These are phyloP conservation scores for Pyricularia sp. DNA, from an alignment of 2,329 filamentous ascomycete genomes.

Conservation along the genomic window DNA sequence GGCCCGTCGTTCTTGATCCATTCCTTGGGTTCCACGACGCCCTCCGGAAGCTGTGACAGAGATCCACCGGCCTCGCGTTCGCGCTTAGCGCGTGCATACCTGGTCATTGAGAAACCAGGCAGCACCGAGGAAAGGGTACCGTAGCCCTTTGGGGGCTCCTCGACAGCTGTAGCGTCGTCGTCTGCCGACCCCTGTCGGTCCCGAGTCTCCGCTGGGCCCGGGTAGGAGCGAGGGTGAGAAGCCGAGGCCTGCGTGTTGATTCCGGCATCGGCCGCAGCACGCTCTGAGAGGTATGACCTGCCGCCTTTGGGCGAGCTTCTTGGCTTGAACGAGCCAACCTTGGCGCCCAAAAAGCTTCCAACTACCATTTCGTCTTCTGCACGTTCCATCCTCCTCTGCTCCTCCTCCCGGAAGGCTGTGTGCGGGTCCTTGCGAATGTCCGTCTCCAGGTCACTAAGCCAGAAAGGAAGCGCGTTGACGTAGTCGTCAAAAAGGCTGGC, in stretches of 20 bases:
- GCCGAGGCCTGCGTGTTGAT: neutral
- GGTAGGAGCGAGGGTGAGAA: neutral
- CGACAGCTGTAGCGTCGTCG: conserved; percentile 20
- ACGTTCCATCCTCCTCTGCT: conserved; percentile 69
- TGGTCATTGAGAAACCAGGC: conserved; percentile 72
- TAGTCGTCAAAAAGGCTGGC: conserved; percentile 90
- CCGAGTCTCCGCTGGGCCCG: neutral
- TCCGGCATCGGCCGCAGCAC: conserved; percentile 19
- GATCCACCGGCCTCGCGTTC: conserved; percentile 30
- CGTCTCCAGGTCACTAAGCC: conserved; percentile 82
- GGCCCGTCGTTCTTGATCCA: conserved; percentile 95
- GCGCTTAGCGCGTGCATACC: conserved; percentile 55
- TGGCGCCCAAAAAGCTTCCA: conserved; percentile 69
- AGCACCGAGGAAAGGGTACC: conserved; percentile 62
- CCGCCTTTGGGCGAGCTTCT: conserved; percentile 54
- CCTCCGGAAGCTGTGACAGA: conserved; percentile 60
- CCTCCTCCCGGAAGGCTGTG: conserved; percentile 82
- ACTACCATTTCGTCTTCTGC: conserved; percentile 85
- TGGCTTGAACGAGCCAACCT: conserved; percentile 45
- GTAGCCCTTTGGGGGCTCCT: conserved; percentile 26
- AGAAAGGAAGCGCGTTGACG: conserved; percentile 93
- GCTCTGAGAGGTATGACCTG: conserved; percentile 54
- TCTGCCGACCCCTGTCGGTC: conserved; percentile 11
- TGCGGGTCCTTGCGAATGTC: conserved; percentile 93
- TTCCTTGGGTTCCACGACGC: conserved; percentile 72